Evolutionary conservation across 208 protist genomes (phyloP), one percentile per base, ranked within the genome.

Genomic region (Leishmania aethiopica): DNA sequence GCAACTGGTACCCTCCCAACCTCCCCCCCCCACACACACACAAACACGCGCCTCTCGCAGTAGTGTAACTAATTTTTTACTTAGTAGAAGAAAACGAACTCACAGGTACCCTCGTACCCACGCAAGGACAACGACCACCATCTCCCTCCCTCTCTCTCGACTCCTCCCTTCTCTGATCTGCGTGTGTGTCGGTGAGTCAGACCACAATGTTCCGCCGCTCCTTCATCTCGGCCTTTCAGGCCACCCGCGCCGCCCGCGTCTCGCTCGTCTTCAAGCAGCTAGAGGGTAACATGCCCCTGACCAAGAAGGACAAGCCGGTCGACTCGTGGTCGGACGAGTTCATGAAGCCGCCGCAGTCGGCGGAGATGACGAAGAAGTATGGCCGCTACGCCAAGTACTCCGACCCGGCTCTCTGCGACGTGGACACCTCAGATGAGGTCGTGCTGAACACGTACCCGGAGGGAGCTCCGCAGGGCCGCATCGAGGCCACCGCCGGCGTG

Each of bases 361-460:
- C 86, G 45, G 91, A 95, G 82, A 96, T 97, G 93, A 78, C 73
- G 37, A 81, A 73, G 64, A 95, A 96, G 88, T 91, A 97, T 88
- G 95, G 95, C 49, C 91, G 84, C 71, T 95, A 95, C 80, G 95
- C 93, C 78, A 95, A 96, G 84, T 95, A 97, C 90, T 93, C 92
- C 51, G 91, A 96, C 82, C 94, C 94, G 57, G 92, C 92, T 17
- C 85, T 96, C 62, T 91, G 88, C 81, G 84, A 90, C 57, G 93
- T 96, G 51, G 92, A 98, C 78, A 93, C 87, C 22, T 92, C 89
- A 35, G 89, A 94, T 77, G 94, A 96, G 77, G 95, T 98, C n/a
- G 91, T 95, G 72, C 91, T 97, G 45, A 98, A 98, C 93, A 95
- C 92, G 42, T 98, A 98, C 87, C 95, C 95, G 8, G 89, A 96